Evolutionary conservation across 2,329 filamentous ascomycete species (phyloP).

Genomic region (Periconia sp.): DNA sequence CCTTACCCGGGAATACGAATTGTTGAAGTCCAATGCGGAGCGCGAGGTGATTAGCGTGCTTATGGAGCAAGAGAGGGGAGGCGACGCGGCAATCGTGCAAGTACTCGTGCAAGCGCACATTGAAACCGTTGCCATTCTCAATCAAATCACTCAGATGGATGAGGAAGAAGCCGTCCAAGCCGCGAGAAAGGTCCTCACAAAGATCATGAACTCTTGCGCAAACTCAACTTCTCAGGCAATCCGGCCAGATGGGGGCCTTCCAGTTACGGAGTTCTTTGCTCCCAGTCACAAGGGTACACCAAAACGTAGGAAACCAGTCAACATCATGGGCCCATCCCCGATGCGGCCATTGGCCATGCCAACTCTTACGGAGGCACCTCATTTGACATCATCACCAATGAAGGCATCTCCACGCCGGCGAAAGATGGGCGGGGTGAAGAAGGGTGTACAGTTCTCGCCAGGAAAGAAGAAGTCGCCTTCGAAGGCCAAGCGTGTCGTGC

Average conservation of each 20-base stretch:
- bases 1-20: constrained; percentile 80
- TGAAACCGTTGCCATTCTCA: constrained; percentile 83
- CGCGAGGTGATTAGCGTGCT: constrained; percentile 79
- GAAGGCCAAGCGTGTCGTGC: constrained; percentile 74
- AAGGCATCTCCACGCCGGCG: constrained; percentile 83
- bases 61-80: constrained; percentile 81
- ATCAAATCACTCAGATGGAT: constrained; percentile 80
- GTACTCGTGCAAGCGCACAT: constrained; percentile 88
- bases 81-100: constrained; percentile 80
- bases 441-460: constrained; percentile 80
- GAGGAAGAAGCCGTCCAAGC: constrained; percentile 82
- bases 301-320: constrained; percentile 67
- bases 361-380: constrained; percentile 38
- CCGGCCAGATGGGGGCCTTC: constrained; percentile 79
- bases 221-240: constrained; percentile 81
- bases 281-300: constrained; percentile 77
- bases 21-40: constrained; percentile 82
- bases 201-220: constrained; percentile 78
- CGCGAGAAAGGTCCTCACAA: constrained; percentile 77
- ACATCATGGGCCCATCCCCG: constrained; percentile 55
- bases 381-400: constrained; percentile 66
- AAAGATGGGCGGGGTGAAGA: constrained; percentile 67
- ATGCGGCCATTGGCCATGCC: constrained; percentile 49
- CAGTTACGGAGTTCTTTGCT: constrained; percentile 69
- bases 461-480: constrained; percentile 74